A percentile compares a stretch with the other conserved stretches of the same genome.
Evolutionary conservation across 176 grass and related monocot species (phyloP).

Genomic region (Tillandsia fasciculata): DNA sequence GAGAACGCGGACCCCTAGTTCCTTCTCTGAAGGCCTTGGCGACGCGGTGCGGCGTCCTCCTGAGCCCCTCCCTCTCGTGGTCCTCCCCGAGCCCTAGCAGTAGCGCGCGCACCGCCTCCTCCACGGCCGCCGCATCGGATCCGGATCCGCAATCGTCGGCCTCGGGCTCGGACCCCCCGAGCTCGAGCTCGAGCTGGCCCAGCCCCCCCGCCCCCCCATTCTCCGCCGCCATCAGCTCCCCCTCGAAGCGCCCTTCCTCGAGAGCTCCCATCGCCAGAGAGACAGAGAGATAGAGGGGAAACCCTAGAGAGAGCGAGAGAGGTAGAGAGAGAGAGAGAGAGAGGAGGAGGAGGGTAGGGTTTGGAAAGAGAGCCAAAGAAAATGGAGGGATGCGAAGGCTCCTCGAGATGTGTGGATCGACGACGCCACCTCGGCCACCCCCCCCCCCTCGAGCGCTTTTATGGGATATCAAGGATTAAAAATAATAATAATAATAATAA

Average conservation of each 20-base stretch:
- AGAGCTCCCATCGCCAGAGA: conserved; percentile 50
- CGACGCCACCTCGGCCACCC: not conserved
- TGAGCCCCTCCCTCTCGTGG: conserved; percentile 54
- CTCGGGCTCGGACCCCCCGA: conserved; percentile 18
- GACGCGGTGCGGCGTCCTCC: conserved; percentile 74
- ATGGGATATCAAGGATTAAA: too few species aligned
- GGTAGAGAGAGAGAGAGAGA: not conserved
- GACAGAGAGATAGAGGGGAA: not conserved
- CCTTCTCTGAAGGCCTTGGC: conserved; percentile 96
- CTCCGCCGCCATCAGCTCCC: conserved; percentile 31
- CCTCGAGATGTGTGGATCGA: conserved; percentile 38
- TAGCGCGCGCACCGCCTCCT: conserved; percentile 49
- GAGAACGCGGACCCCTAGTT: conserved; percentile 38
- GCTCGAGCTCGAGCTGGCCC: conserved; percentile 20
- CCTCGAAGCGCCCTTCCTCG: conserved; percentile 49
- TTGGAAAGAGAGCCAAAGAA: conserved; percentile 2
- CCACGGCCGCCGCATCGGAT: conserved; percentile 9
- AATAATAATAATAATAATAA: too few species aligned
- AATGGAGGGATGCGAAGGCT: conserved; percentile 27
- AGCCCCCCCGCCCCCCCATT: conserved; percentile 21
- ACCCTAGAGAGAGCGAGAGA: not conserved
- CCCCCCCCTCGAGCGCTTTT: too few species aligned
- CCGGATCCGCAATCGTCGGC: not conserved
- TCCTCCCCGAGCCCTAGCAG: conserved; percentile 85
- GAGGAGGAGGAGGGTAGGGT: not conserved